Percentiles rank a stretch among this genome's conserved stretches.
phyloP scores from a whole-genome alignment of 805 yeast genomes.

The Lipomyces yamanashiensis region DNA sequence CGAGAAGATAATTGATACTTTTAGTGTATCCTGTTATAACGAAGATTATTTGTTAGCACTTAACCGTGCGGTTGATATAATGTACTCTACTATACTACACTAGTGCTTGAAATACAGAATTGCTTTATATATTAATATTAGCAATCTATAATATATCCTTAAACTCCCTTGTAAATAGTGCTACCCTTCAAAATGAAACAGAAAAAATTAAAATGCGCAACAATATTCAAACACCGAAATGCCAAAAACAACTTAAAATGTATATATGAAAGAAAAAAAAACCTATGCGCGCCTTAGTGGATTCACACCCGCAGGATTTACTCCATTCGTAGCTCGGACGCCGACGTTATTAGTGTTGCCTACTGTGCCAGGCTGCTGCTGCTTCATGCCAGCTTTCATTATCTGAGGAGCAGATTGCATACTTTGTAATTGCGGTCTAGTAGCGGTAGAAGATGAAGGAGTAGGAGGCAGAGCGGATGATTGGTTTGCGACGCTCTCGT shows the following conservation, averaged over 20 bases:
- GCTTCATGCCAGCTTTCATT: background rate
- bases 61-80: no score
- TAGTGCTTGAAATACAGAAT: no score
- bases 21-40: no score
- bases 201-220: no score
- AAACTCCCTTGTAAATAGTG: no score
- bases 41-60: no score
- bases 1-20: no score
- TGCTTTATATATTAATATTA: no score
- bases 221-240: background rate
- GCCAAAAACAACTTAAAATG: background rate
- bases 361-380: no score
- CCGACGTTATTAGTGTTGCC: background rate
- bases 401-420: constrained; percentile 1
- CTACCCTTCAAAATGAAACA: no score
- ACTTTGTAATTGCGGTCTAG: constrained; percentile 1
- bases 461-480: constrained; percentile 7
- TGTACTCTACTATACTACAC: no score
- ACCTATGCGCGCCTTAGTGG: background rate
- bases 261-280: background rate
- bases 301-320: background rate
- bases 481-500: constrained; percentile 4
- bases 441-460: background rate
- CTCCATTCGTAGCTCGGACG: constrained; percentile 10
- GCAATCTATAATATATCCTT: no score